These are phyloP conservation scores for Globomyces sp. DNA, from an alignment of 371 early-diverging fungal species.

Conservation along the genomic window DNA sequence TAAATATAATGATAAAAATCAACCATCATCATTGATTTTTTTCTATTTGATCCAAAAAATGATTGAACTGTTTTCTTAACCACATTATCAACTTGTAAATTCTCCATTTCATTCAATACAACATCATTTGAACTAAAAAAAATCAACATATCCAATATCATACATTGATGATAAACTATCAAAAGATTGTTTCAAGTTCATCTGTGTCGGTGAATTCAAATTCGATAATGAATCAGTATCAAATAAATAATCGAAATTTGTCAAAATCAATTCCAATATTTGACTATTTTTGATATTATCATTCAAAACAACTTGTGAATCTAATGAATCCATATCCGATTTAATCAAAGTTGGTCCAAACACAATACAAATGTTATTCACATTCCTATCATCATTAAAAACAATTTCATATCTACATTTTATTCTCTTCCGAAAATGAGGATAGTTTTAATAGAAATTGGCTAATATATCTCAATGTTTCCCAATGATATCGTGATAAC, in stretches of 20 bases:
- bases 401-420: neutral
- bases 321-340: neutral
- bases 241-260: neutral
- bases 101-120: neutral
- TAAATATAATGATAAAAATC: neutral
- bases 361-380: neutral
- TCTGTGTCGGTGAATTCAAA: neutral
- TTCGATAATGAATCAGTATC: neutral
- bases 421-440: neutral
- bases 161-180: constrained; percentile 3
- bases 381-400: too few relatives aligned
- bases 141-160: neutral
- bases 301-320: neutral
- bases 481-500: neutral
- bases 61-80: neutral
- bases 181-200: neutral
- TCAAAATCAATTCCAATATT: neutral
- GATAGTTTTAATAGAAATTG: neutral
- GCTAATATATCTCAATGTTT: neutral
- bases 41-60: neutral
- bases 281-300: neutral
- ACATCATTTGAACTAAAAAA: neutral
- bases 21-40: neutral
- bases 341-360: constrained; percentile 8
- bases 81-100: neutral